Conservation (phyloP, 352 stramenopile species). For the Phytophthora megakarya region DNA sequence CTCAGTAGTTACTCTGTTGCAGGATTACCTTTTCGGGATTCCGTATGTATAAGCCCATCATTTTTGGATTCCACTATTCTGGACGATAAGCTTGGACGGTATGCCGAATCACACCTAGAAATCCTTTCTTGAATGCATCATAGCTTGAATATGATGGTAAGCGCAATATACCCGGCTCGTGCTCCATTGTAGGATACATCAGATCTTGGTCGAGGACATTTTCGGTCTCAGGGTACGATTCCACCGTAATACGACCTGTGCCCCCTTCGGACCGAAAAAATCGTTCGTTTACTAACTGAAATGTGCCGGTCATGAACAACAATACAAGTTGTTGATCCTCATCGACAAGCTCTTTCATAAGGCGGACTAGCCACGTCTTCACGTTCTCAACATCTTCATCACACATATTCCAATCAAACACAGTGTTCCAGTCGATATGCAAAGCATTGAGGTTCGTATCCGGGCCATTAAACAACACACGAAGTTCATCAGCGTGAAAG, state of each 20-base stretch:
- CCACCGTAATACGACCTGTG: slow-evolving; percentile 27
- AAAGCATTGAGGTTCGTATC: slow-evolving; percentile 36
- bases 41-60: slow-evolving; percentile 20
- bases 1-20: slow-evolving; percentile 65
- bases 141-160: slow-evolving; percentile 65
- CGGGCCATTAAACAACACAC: slow-evolving; percentile 55
- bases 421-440: slow-evolving; percentile 47
- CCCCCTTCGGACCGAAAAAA: slow-evolving; percentile 42
- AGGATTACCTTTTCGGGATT: slow-evolving; percentile 73
- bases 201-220: slow-evolving; percentile 24
- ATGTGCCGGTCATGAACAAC: slow-evolving; percentile 58
- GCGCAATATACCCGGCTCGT: slow-evolving; percentile 40
- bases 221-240: slow-evolving; percentile 19
- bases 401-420: slow-evolving; percentile 42
- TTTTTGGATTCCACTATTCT: slow-evolving; percentile 24
- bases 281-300: slow-evolving; percentile 43
- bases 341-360: slow-evolving; percentile 57
- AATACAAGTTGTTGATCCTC: slow-evolving; percentile 68
- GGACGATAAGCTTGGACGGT: slow-evolving; percentile 41
- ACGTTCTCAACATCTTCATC: slow-evolving; percentile 13
- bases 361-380: slow-evolving; percentile 50
- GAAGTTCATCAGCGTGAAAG: slow-evolving; percentile 55
- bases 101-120: slow-evolving; percentile 54
- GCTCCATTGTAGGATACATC: slow-evolving; percentile 49
- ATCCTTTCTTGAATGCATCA: slow-evolving; percentile 46